A percentile compares a stretch with the other conserved stretches of the same genome.
Evolutionary conservation across 164 flowering plant genomes (phyloP).

Genomic region (Litsea cubeba): DNA sequence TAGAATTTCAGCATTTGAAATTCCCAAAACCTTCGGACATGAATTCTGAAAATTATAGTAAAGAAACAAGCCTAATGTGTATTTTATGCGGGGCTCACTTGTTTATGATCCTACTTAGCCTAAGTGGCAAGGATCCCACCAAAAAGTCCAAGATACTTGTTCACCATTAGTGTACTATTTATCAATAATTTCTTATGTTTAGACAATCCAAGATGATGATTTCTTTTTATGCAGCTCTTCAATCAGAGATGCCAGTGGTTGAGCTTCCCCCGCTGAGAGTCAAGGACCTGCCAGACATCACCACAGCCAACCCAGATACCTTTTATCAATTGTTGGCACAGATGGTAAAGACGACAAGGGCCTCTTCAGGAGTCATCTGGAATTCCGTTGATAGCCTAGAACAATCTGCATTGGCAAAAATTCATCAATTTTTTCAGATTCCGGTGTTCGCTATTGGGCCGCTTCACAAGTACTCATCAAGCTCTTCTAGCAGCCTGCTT

Average conservation of each 20-base stretch:
- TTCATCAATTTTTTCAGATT: slow-evolving; percentile 9
- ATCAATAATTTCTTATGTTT: not conserved
- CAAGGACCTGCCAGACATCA: slow-evolving; percentile 29
- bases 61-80: too few species aligned
- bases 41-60: too few species aligned
- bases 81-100: too few species aligned
- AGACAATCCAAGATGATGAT: not conserved
- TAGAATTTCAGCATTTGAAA: too few species aligned
- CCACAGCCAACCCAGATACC: not conserved
- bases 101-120: too few species aligned
- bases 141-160: too few species aligned
- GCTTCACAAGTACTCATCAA: slow-evolving; percentile 23
- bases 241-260: slow-evolving; percentile 14
- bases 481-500: slow-evolving; percentile 21
- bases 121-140: too few species aligned
- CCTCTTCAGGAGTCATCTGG: slow-evolving; percentile 27
- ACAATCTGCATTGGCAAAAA: slow-evolving; percentile 1
- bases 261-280: slow-evolving; percentile 31
- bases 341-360: slow-evolving; percentile 14
- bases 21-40: too few species aligned
- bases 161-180: not conserved
- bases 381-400: slow-evolving; percentile 29
- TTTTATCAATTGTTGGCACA: slow-evolving; percentile 3
- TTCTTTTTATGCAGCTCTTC: not conserved
- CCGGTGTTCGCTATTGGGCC: slow-evolving; percentile 38